phyloP scores from a whole-genome alignment of 1,284 basidiomycete species.

The Cryptococcus jaspeensis region DNA sequence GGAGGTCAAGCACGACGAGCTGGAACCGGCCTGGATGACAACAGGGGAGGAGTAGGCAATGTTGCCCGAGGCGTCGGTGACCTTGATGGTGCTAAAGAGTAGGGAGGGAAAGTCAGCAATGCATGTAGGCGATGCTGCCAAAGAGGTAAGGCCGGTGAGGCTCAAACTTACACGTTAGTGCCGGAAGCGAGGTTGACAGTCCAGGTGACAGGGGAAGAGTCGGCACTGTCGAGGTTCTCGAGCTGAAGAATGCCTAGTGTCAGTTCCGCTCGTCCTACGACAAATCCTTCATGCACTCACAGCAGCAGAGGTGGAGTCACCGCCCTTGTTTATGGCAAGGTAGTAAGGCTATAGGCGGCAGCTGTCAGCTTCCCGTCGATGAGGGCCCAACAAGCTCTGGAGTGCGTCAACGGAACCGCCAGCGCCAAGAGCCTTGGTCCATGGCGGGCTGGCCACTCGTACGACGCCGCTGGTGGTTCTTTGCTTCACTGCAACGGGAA shows the following conservation, averaged over 20 bases:
- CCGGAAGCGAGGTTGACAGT: slow-evolving; percentile 58
- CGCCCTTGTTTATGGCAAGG: slow-evolving; percentile 61
- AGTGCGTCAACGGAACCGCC: no score
- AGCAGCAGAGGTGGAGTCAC: slow-evolving; percentile 59
- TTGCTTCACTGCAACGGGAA: slow-evolving; percentile 45
- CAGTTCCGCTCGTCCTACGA: no score
- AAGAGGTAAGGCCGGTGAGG: not conserved
- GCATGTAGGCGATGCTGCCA: not conserved
- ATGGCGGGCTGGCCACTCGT: no score
- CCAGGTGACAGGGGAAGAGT: slow-evolving; percentile 61
- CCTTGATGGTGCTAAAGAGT: slow-evolving; percentile 27
- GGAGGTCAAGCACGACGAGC: slow-evolving; percentile 38
- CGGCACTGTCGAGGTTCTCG: slow-evolving; percentile 58
- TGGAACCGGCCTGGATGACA: slow-evolving; percentile 55
- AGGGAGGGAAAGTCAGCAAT: not conserved
- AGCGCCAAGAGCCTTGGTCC: no score
- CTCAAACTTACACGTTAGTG: slow-evolving; percentile 59
- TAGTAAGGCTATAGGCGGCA: slow-evolving; percentile 56
- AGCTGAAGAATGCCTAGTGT: slow-evolving; percentile 45
- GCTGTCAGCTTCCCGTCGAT: no score
- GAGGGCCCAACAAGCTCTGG: no score
- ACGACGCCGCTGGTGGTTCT: no score
- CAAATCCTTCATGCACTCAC: no score
- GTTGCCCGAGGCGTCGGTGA: slow-evolving; percentile 60
- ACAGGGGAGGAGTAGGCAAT: slow-evolving; percentile 60